Base-by-base conservation (phyloP, 73 alveolate genomes). In the Paramecium primaurelia region DNA sequence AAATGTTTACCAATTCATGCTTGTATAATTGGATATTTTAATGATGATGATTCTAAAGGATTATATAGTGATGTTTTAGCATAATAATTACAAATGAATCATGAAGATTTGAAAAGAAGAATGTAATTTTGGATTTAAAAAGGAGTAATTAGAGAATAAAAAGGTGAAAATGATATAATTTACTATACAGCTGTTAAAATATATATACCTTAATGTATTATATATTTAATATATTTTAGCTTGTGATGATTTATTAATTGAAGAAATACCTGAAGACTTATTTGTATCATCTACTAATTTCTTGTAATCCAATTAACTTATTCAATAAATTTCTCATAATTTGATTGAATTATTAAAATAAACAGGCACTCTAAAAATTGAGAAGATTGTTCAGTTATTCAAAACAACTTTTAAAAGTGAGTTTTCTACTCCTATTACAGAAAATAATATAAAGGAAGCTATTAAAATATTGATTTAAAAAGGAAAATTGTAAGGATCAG, bases 1-100 rank as follows among this genome's bases (percentile, higher is more conserved):
- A 89, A 89, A 54, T 89, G 94, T 26, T 64, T 89, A 14, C 94
- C 94, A 6, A 54, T 89, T 7, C 94, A 89, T 89, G 94, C 94
- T 10, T 40, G 69, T 26, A n/a, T 89, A 28, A 89, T 89, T 71
- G 92, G 91, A 34, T 89, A 71, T 16, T 89, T 89, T 36, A 47
- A 89, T 47, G 94, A 89, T 45, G 77, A 59, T 71, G 77, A 86
- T 87, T 75, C 69, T 22, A 64, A 87, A 25, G 86, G 88, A 8
- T 58, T 87, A 8, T 68, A 86, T 2, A 42, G 80, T 87, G 88
- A 64, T 68, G 47, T 58, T 6, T 32, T 89, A 20, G 38, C 86
- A 8, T 64, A 89, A 89, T 59, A 71, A 69, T 51, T 83, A 16
- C 34, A 89, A 36, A 38, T 89, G 59, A 71, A 47, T 14, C 88